A percentile compares a stretch with the other conserved stretches of the same genome.
Conservation (phyloP, 371 early-diverging fungal genomes). For the Mortierella sp. region DNA sequence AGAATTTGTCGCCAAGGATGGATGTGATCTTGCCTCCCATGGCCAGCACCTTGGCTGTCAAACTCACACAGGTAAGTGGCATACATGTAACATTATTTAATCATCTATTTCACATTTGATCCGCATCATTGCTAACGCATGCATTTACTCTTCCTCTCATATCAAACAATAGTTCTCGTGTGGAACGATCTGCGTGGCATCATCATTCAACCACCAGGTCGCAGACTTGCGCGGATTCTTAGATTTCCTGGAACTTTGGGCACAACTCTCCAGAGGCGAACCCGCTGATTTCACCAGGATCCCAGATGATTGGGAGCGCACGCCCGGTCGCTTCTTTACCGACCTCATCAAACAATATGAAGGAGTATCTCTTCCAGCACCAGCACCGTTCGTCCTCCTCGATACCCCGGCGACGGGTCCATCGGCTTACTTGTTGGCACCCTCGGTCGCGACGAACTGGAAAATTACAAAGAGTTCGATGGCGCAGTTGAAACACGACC, state of each 20-base stretch:
- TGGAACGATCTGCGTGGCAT: constrained; percentile 58
- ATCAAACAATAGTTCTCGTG: constrained; percentile 58
- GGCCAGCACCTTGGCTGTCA: constrained; percentile 55
- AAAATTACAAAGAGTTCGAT: constrained; percentile 48
- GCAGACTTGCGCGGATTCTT: constrained; percentile 60
- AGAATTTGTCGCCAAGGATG: constrained; percentile 55
- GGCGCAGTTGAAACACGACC: constrained; percentile 51
- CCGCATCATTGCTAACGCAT: not conserved
- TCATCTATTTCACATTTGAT: not conserved
- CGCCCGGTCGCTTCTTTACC: constrained; percentile 57
- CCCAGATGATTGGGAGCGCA: constrained; percentile 59
- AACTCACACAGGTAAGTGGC: constrained; percentile 56
- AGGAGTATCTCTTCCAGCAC: constrained; percentile 16
- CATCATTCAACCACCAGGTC: constrained; percentile 60
- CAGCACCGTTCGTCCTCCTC: constrained; percentile 55
- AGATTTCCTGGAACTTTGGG: constrained; percentile 62
- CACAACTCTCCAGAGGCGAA: constrained; percentile 54
- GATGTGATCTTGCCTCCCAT: constrained; percentile 34
- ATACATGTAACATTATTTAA: not conserved
- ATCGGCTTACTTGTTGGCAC: constrained; percentile 47
- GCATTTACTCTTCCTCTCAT: not conserved
- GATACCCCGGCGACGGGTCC: constrained; percentile 40
- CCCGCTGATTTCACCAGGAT: constrained; percentile 50
- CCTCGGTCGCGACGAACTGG: constrained; percentile 55
- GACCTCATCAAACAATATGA: constrained; percentile 23